phyloP scores from a whole-genome alignment of 2,329 filamentous ascomycete species.

The Fusarium sororula region DNA sequence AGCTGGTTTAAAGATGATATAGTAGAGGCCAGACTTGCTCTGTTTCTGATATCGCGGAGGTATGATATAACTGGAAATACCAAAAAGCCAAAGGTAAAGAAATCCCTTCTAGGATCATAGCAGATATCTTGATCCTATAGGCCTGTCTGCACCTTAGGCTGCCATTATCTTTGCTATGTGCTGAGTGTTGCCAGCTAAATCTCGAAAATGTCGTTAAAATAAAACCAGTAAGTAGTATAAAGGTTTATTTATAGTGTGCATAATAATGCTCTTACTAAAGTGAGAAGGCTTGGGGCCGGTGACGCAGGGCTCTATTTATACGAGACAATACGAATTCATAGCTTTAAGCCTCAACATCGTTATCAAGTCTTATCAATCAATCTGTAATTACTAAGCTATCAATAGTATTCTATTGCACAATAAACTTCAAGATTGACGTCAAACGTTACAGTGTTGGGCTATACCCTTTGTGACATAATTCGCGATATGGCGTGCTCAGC shows the following conservation, averaged over 20 bases:
- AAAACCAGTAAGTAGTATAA: too few relatives aligned
- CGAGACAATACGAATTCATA: too few relatives aligned
- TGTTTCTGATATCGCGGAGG: background rate
- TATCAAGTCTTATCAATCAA: background rate
- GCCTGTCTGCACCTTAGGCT: too few relatives aligned
- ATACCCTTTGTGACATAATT: conserved; percentile 34
- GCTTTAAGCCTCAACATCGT: accelerated
- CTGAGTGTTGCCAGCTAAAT: too few relatives aligned
- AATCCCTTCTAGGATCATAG: accelerated
- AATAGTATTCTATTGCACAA: background rate
- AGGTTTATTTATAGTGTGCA: too few relatives aligned
- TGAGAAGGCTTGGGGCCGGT: too few relatives aligned
- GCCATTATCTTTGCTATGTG: too few relatives aligned
- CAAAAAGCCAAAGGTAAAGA: background rate
- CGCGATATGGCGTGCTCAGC: conserved; percentile 34
- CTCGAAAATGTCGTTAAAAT: too few relatives aligned
- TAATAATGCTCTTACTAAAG: too few relatives aligned
- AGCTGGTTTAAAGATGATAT: too few relatives aligned
- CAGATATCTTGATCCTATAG: background rate
- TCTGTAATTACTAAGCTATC: background rate
- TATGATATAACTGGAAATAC: too few relatives aligned
- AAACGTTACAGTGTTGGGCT: background rate
- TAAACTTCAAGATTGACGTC: conserved; percentile 2
- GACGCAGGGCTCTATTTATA: background rate
- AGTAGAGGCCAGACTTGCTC: too few relatives aligned